Percentiles rank a stretch among this genome's conserved stretches.
phyloP scores from a whole-genome alignment of 2,329 filamentous ascomycete species.

The Meredithiella fracta region DNA sequence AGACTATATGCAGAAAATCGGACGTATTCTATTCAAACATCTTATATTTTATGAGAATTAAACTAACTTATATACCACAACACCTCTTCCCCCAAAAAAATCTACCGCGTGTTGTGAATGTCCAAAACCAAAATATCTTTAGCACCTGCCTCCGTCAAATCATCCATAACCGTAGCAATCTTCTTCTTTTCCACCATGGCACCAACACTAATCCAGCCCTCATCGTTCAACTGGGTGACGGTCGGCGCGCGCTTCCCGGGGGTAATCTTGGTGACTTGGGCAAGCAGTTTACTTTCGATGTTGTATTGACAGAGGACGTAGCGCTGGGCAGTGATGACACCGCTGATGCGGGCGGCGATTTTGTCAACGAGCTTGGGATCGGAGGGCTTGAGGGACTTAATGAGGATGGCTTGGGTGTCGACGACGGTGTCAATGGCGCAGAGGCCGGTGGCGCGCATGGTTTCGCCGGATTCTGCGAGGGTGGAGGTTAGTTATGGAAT shows the following conservation, averaged over 20 bases:
- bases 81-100: neutral
- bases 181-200: conserved; percentile 84
- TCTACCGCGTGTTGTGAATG: conserved; percentile 59
- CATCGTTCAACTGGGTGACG: conserved; percentile 72
- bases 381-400: conserved; percentile 73
- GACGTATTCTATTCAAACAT: neutral
- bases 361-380: conserved; percentile 67
- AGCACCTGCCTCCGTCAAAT: conserved; percentile 58
- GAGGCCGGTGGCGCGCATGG: conserved; percentile 88
- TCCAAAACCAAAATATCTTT: conserved; percentile 72
- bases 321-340: conserved; percentile 87
- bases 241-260: conserved; percentile 90
- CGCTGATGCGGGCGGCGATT: conserved; percentile 72
- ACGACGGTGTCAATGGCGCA: conserved; percentile 90
- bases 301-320: conserved; percentile 97
- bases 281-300: conserved; percentile 53
- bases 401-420: conserved; percentile 71
- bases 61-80: neutral
- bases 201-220: conserved; percentile 86
- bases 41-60: neutral
- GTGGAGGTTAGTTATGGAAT: neutral
- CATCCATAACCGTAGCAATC: conserved; percentile 76
- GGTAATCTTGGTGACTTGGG: conserved; percentile 57
- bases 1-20: too few relatives aligned
- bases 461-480: conserved; percentile 75